These are phyloP conservation scores for Elsinoe batatas DNA, from an alignment of 2,329 filamentous ascomycete species.

Conservation along the genomic window DNA sequence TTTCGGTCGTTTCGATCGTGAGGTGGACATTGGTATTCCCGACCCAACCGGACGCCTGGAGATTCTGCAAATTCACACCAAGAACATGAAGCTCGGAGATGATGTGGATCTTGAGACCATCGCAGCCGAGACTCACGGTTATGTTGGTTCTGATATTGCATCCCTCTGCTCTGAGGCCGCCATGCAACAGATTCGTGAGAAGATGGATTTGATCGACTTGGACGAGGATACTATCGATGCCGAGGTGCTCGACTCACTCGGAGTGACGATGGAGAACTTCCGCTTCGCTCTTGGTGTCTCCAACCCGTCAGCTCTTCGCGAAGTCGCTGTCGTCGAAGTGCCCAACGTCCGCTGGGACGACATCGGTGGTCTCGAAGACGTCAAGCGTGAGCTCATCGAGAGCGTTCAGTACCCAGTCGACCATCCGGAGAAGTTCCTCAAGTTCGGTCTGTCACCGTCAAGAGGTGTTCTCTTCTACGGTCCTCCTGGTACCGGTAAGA, in stretches of 20 bases:
- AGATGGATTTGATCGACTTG: constrained; percentile 99
- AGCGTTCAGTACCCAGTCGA: constrained; percentile 98
- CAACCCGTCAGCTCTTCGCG: constrained; percentile 95
- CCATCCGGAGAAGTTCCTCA: constrained; percentile 99
- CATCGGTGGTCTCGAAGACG: constrained; percentile 92
- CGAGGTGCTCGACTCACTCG: constrained; percentile 93
- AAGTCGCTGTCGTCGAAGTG: constrained; percentile 97
- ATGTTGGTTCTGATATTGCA: constrained; percentile 95
- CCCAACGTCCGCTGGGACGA: constrained; percentile 99
- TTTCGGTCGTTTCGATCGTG: constrained; percentile 97
- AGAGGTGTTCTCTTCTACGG: constrained; percentile 98
- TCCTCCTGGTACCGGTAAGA: constrained; percentile 99
- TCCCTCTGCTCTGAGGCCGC: constrained; percentile 97
- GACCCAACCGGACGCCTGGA: constrained; percentile 97
- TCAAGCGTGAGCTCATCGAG: constrained; percentile 99
- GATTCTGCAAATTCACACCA: constrained; percentile 98
- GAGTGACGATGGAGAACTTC: constrained; percentile 99
- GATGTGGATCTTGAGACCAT: constrained; percentile 97
- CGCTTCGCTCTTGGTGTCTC: constrained; percentile 94
- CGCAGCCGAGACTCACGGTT: constrained; percentile 95
- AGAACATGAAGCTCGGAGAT: constrained; percentile 99
- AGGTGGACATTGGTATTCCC: constrained; percentile 96
- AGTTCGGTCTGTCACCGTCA: constrained; percentile 95
- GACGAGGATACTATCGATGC: constrained; percentile 99
- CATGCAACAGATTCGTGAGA: constrained; percentile 99